Percentiles rank a stretch among this genome's conserved stretches.
phyloP scores from a whole-genome alignment of 768 basidiomycete genomes.

The Hortiboletus flavorubellus region DNA sequence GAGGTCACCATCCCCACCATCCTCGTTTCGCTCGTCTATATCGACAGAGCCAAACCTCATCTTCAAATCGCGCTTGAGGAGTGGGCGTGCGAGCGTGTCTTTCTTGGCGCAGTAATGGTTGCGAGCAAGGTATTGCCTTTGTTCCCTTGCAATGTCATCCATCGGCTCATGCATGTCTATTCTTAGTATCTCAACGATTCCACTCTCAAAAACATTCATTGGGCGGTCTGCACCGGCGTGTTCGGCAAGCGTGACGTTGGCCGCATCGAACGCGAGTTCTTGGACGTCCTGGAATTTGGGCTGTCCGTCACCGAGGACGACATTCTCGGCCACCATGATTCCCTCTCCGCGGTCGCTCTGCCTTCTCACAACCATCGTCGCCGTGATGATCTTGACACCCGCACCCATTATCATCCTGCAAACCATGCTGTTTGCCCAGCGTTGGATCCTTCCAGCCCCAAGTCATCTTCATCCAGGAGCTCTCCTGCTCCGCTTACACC shows the following conservation, averaged over 20 bases:
- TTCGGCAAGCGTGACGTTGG: slow-evolving; percentile 81
- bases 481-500: slow-evolving; percentile 34
- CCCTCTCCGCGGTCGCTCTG: slow-evolving; percentile 30
- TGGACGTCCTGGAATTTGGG: slow-evolving; percentile 77
- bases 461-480: slow-evolving; percentile 36
- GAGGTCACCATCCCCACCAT: slow-evolving; percentile 70
- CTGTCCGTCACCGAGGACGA: slow-evolving; percentile 63
- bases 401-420: slow-evolving; percentile 15
- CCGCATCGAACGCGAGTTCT: slow-evolving; percentile 78
- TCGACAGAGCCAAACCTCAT: slow-evolving; percentile 72
- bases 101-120: slow-evolving; percentile 84
- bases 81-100: slow-evolving; percentile 88
- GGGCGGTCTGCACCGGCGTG: slow-evolving; percentile 81
- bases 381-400: slow-evolving; percentile 22
- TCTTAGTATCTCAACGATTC: slow-evolving; percentile 80
- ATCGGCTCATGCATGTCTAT: slow-evolving; percentile 3
- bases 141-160: slow-evolving; percentile 17
- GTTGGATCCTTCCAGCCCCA: slow-evolving; percentile 41
- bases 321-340: slow-evolving; percentile 46
- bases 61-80: slow-evolving; percentile 78
- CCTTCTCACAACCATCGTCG: slow-evolving; percentile 27
- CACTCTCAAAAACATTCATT: slow-evolving; percentile 87
- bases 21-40: slow-evolving; percentile 71
- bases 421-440: slow-evolving; percentile 36
- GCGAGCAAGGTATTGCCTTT: slow-evolving; percentile 66